phyloP scores from a whole-genome alignment of 78 protist genomes.

The Dictyostelium citrinum region DNA sequence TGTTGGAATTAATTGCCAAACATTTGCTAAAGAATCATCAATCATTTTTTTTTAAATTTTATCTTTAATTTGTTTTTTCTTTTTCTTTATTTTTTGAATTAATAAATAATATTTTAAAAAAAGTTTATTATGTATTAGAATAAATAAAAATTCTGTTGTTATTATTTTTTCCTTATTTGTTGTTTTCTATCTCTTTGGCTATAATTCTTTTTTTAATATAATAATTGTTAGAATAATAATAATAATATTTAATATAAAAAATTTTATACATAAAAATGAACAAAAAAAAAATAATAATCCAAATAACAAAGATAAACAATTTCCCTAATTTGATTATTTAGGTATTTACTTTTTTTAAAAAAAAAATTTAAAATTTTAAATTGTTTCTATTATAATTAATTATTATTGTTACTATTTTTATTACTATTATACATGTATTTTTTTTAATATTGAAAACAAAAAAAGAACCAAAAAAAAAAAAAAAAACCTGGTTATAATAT shows the following conservation, averaged over 20 bases:
- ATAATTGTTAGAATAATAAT: too few relatives aligned
- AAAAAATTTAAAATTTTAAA: too few relatives aligned
- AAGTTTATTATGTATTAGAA: not conserved
- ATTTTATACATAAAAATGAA: too few relatives aligned
- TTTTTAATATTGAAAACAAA: not conserved
- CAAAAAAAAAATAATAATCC: not conserved
- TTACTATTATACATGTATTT: not conserved
- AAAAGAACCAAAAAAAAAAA: not conserved
- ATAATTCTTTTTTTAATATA: too few relatives aligned
- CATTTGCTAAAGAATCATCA: constrained; percentile 11
- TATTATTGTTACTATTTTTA: not conserved
- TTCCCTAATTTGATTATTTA: not conserved
- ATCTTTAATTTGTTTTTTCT: too few relatives aligned
- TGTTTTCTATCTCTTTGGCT: too few relatives aligned
- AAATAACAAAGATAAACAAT: not conserved
- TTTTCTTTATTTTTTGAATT: not conserved
- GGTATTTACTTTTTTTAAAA: not conserved
- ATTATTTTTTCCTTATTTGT: not conserved
- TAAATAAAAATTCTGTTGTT: not conserved
- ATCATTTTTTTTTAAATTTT: not conserved
- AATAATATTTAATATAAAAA: too few relatives aligned
- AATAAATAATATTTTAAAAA: not conserved
- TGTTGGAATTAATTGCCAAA: constrained; percentile 57
- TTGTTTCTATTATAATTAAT: too few relatives aligned
- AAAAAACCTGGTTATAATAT: not conserved